Percentiles rank a stretch among this genome's conserved stretches.
Conservation (phyloP, 2,329 filamentous ascomycete genomes). For the Talaromyces funiculosus region DNA sequence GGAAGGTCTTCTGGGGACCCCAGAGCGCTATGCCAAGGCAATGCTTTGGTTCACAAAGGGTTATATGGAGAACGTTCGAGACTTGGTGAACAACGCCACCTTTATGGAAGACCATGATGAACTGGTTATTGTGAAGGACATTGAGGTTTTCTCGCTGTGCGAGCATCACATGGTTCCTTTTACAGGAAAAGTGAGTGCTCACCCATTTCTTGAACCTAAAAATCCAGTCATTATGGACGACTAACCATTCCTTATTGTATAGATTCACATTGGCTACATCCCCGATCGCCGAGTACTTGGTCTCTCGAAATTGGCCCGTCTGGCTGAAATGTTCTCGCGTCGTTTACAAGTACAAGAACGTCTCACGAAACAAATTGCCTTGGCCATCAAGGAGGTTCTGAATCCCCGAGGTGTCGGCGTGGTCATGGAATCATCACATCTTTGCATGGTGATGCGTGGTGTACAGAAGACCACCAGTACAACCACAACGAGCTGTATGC, state of each 20-base stretch:
- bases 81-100: constrained; percentile 88
- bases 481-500: constrained; percentile 93
- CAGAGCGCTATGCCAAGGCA: constrained; percentile 86
- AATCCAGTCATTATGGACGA: too few relatives aligned
- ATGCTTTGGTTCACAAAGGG: constrained; percentile 95
- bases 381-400: constrained; percentile 87
- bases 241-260: too few relatives aligned
- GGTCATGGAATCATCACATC: constrained; percentile 92
- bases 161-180: constrained; percentile 98
- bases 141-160: constrained; percentile 89
- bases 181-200: constrained; percentile 69
- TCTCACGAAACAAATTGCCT: constrained; percentile 89
- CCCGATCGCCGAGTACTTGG: constrained; percentile 86
- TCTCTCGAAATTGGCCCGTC: constrained; percentile 88
- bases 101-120: constrained; percentile 97
- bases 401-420: constrained; percentile 93
- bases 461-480: constrained; percentile 83
- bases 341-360: constrained; percentile 94
- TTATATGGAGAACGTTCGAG: constrained; percentile 87
- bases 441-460: constrained; percentile 99
- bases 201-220: constrained; percentile 12
- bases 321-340: constrained; percentile 94
- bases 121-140: constrained; percentile 95
- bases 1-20: constrained; percentile 60
- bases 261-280: constrained; percentile 99